Conservation (phyloP, 2,329 filamentous ascomycete species). For the Fusarium anthophilum region DNA sequence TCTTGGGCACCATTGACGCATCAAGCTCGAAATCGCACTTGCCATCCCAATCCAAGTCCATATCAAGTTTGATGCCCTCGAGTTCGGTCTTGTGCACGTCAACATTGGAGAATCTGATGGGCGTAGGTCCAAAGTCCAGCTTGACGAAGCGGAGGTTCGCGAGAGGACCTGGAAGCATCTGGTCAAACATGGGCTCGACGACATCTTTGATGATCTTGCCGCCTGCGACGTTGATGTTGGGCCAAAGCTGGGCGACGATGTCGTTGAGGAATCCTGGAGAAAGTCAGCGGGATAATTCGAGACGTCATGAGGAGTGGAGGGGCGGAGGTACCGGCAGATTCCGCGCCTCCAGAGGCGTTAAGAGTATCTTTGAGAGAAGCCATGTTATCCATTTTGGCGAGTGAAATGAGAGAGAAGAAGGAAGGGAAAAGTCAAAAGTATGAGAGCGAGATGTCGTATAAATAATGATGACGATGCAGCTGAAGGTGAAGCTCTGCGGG, state of each 20-base stretch:
- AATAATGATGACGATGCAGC: conserved; percentile 4
- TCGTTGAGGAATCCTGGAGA: conserved; percentile 38
- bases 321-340: conserved; percentile 34
- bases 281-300: conserved; percentile 16
- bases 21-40: conserved; percentile 40
- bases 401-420: neutral
- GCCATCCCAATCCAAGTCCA: conserved; percentile 40
- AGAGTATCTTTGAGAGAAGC: conserved; percentile 34
- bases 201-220: conserved; percentile 36
- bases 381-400: conserved; percentile 38
- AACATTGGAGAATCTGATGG: conserved; percentile 35
- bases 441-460: neutral
- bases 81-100: conserved; percentile 39
- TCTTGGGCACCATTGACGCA: conserved; percentile 39
- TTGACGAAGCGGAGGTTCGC: conserved; percentile 36
- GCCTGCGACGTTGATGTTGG: conserved; percentile 42
- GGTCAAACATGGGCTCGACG: conserved; percentile 38
- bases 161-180: conserved; percentile 39
- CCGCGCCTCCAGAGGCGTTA: conserved; percentile 40
- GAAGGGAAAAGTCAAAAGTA: neutral
- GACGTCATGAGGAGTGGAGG: neutral
- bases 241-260: conserved; percentile 41
- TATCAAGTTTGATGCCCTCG: conserved; percentile 41
- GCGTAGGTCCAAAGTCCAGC: conserved; percentile 34
- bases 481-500: conserved; percentile 11